These are phyloP conservation scores for Beauveria scarabaeidicola DNA, from an alignment of 2,329 filamentous ascomycete species.

Conservation along the genomic window DNA sequence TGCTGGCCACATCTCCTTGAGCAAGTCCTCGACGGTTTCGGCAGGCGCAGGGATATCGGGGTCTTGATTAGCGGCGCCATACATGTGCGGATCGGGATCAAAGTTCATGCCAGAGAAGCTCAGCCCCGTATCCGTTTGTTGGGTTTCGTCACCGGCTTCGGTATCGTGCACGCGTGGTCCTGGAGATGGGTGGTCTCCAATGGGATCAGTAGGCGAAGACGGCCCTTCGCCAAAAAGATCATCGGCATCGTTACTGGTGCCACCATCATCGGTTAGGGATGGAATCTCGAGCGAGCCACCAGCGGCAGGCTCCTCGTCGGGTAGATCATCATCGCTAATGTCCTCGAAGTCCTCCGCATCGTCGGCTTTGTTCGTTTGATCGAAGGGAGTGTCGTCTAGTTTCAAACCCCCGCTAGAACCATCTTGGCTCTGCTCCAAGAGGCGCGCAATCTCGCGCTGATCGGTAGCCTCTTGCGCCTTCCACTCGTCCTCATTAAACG, in stretches of 20 bases:
- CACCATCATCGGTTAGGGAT: constrained; percentile 50
- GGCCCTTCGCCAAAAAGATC: constrained; percentile 61
- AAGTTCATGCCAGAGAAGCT: constrained; percentile 39
- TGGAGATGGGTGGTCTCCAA: constrained; percentile 36
- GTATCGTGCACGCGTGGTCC: constrained; percentile 33
- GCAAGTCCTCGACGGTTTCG: constrained; percentile 64
- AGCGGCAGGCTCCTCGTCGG: constrained; percentile 56
- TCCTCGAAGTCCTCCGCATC: constrained; percentile 88
- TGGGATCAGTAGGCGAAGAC: constrained; percentile 38
- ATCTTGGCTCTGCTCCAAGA: constrained; percentile 35
- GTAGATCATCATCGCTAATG: constrained; percentile 84
- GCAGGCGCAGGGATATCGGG: constrained; percentile 58
- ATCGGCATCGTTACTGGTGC: constrained; percentile 51
- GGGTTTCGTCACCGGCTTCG: constrained; percentile 27
- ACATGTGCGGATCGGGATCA: constrained; percentile 35
- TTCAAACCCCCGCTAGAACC: constrained; percentile 30
- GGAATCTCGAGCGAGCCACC: constrained; percentile 40
- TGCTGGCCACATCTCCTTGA: constrained; percentile 72
- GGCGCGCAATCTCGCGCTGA: constrained; percentile 36
- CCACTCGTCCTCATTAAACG: constrained; percentile 28
- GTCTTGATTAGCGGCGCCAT: constrained; percentile 46
- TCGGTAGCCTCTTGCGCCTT: constrained; percentile 40
- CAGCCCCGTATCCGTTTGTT: constrained; percentile 23
- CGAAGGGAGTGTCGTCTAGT: constrained; percentile 41
- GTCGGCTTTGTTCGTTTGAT: constrained; percentile 72